phyloP scores from a whole-genome alignment of 768 basidiomycete genomes.

The Filobasidium wieringae region DNA sequence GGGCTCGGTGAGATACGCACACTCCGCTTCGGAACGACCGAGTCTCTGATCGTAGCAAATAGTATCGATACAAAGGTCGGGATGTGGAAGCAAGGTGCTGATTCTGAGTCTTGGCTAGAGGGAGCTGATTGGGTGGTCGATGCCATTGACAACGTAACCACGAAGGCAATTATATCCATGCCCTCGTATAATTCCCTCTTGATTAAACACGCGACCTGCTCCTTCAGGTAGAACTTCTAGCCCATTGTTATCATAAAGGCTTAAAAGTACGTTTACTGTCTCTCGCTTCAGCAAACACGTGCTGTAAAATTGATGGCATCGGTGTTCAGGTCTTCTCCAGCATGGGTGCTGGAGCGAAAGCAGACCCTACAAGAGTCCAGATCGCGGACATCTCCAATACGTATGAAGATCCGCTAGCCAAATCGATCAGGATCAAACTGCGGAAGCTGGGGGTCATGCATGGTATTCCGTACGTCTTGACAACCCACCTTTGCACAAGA shows the following conservation, averaged over 20 bases:
- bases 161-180: constrained; percentile 46
- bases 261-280: constrained; percentile 52
- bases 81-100: constrained; percentile 64
- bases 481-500: background rate
- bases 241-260: constrained; percentile 65
- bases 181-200: background rate
- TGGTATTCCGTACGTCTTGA: constrained; percentile 42
- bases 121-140: constrained; percentile 96
- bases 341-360: constrained; percentile 92
- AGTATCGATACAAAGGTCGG: constrained; percentile 68
- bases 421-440: constrained; percentile 64
- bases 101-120: constrained; percentile 58
- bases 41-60: background rate
- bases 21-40: background rate
- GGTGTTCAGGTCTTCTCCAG: constrained; percentile 73
- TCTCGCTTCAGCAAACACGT: background rate
- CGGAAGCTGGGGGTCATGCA: constrained; percentile 33
- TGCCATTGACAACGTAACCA: constrained; percentile 93
- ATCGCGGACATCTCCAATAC: constrained; percentile 85
- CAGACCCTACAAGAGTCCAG: constrained; percentile 87
- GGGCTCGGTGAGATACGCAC: constrained; percentile 47
- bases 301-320: no score
- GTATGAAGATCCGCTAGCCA: constrained; percentile 86
- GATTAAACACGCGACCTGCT: background rate
- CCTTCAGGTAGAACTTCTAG: constrained; percentile 62